These are phyloP conservation scores for Skeletonema grethae DNA, from an alignment of 108 stramenopile species.

Conservation along the genomic window DNA sequence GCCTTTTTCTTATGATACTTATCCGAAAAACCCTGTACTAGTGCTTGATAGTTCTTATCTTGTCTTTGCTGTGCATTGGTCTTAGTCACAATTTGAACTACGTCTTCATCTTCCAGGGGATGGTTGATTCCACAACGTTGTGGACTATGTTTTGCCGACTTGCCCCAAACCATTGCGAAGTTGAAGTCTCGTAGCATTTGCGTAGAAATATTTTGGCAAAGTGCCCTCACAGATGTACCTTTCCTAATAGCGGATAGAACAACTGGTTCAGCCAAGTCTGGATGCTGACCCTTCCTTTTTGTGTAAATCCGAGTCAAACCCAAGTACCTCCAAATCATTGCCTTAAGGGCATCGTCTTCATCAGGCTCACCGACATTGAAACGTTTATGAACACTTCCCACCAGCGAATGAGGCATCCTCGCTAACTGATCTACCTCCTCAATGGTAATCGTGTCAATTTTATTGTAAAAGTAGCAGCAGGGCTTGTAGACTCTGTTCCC, in stretches of 20 bases:
- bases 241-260: constrained; percentile 93
- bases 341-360: constrained; percentile 77
- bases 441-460: constrained; percentile 96
- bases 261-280: constrained; percentile 96
- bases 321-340: constrained; percentile 95
- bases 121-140: constrained; percentile 96
- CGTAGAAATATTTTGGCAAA: constrained; percentile 80
- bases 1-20: constrained; percentile 82
- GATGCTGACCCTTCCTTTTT: constrained; percentile 92
- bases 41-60: constrained; percentile 81
- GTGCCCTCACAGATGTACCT: constrained; percentile 77
- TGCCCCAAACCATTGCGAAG: constrained; percentile 99
- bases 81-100: constrained; percentile 96
- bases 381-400: constrained; percentile 85
- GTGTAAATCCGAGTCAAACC: constrained; percentile 97
- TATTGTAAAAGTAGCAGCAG: constrained; percentile 97
- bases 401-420: constrained; percentile 92
- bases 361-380: constrained; percentile 84
- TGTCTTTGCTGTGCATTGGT: constrained; percentile 95
- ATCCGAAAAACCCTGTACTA: constrained; percentile 80
- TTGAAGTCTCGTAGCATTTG: constrained; percentile 94
- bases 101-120: constrained; percentile 95
- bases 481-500: constrained; percentile 96
- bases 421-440: constrained; percentile 98
- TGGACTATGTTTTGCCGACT: constrained; percentile 93